Conservation (phyloP, 2,329 filamentous ascomycete genomes). For the Ceratocystis ficicola region DNA sequence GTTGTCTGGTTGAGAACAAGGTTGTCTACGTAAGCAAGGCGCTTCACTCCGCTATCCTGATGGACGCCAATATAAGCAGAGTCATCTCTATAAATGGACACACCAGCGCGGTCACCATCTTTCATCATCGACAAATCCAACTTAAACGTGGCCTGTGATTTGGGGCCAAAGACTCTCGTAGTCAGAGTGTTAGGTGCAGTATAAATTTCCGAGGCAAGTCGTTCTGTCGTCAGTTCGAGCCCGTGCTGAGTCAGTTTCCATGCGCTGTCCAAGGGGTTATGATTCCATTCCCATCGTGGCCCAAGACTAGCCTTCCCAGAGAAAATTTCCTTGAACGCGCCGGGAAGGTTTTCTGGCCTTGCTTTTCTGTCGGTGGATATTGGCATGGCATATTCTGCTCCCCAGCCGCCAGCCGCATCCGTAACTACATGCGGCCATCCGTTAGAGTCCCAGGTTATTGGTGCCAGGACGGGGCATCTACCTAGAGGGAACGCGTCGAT, state of each 20-base stretch:
- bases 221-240: conserved; percentile 37
- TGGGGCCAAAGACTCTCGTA: conserved; percentile 36
- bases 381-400: conserved; percentile 31
- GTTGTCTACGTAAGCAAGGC: conserved; percentile 27
- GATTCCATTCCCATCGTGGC: conserved; percentile 47
- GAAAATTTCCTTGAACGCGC: conserved; percentile 32
- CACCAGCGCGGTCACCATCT: conserved; percentile 40
- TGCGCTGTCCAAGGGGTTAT: conserved; percentile 42
- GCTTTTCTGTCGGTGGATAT: conserved; percentile 26
- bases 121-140: conserved; percentile 38
- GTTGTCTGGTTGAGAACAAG: conserved; percentile 23
- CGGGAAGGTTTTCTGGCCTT: conserved; percentile 28
- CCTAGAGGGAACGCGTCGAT: conserved; percentile 42
- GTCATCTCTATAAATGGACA: conserved; percentile 40
- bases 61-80: conserved; percentile 42
- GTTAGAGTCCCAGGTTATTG: conserved; percentile 35
- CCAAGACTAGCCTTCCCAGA: conserved; percentile 27
- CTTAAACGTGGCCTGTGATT: conserved; percentile 37
- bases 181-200: conserved; percentile 37
- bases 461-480: conserved; percentile 42
- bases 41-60: conserved; percentile 28
- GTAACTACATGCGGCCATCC: conserved; percentile 37
- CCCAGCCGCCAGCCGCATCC: conserved; percentile 35
- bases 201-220: conserved; percentile 40
- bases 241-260: conserved; percentile 32